Evolutionary conservation across 345 rosid genomes (phyloP).

Genomic region (Cochlearia excelsa): DNA sequence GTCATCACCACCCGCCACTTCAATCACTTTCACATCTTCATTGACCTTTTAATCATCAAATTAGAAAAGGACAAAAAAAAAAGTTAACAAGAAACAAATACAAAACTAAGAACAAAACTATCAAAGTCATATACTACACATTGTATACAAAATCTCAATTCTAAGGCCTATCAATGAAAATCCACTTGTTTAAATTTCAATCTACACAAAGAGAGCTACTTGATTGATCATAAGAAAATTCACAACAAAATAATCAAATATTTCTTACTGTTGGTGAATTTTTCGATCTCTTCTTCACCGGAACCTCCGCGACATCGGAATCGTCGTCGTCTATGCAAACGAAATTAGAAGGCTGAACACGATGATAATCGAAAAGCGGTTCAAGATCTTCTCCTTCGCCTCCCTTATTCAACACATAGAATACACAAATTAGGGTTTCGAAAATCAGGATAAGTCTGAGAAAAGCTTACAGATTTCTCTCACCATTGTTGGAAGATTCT

Average conservation of each 20-base stretch:
- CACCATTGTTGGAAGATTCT: constrained; percentile 18
- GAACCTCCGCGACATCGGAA: constrained; percentile 28
- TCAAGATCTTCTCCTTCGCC: constrained; percentile 66
- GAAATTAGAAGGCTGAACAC: constrained; percentile 60
- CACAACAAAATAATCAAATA: too few relatives aligned
- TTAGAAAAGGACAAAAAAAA: neutral
- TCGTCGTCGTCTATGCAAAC: constrained; percentile 51
- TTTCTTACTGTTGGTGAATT: constrained; percentile 14
- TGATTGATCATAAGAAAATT: too few relatives aligned
- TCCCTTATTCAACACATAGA: constrained; percentile 28
- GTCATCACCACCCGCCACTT: constrained; percentile 54
- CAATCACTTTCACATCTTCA: constrained; percentile 39
- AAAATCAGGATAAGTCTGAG: neutral
- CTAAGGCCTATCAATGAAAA: too few relatives aligned
- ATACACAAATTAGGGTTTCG: constrained; percentile 18
- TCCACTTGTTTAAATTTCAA: too few relatives aligned
- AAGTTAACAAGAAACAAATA: constrained; percentile 14
- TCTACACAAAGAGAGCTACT: too few relatives aligned
- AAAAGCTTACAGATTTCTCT: neutral
- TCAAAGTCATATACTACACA: neutral
- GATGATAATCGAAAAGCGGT: constrained; percentile 66
- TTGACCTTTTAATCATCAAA: constrained; percentile 16
- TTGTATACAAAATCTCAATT: too few relatives aligned
- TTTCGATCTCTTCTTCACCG: constrained; percentile 22
- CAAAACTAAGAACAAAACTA: neutral